phyloP scores from a whole-genome alignment of 768 basidiomycete genomes.

The Dioszegia crocea region DNA sequence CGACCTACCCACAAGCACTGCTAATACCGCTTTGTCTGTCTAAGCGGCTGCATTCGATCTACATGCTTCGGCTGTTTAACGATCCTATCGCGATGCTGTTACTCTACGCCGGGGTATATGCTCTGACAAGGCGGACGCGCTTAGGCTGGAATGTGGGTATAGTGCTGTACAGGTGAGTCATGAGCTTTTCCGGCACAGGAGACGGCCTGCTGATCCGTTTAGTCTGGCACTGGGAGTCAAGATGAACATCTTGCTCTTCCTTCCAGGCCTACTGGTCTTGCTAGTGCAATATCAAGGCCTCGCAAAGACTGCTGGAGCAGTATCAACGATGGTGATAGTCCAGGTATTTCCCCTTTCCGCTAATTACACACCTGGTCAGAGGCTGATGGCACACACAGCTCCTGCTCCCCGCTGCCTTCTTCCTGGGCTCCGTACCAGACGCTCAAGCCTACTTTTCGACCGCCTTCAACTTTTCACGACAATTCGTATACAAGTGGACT shows the following conservation, averaged over 20 bases:
- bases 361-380: not conserved
- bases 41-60: conserved; percentile 92
- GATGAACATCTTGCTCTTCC: conserved; percentile 86
- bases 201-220: not conserved
- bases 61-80: conserved; percentile 85
- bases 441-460: conserved; percentile 60
- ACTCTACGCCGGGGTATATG: conserved; percentile 59
- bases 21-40: conserved; percentile 66
- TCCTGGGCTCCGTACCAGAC: conserved; percentile 50
- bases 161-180: conserved; percentile 66
- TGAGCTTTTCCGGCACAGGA: too few relatives aligned
- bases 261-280: conserved; percentile 80
- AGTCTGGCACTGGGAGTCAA: conserved; percentile 85
- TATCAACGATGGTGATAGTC: conserved; percentile 27
- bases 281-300: conserved; percentile 61
- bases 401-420: conserved; percentile 66
- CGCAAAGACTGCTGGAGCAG: conserved; percentile 20
- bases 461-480: conserved; percentile 81
- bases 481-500: conserved; percentile 93
- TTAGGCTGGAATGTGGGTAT: conserved; percentile 43
- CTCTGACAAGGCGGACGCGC: conserved; percentile 63
- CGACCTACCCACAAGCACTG: conserved; percentile 53
- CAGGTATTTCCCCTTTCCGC: conserved; percentile 30
- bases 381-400: conserved; percentile 52
- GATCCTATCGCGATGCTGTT: conserved; percentile 69